Conservation (phyloP, 2,329 filamentous ascomycete genomes). For the Scolecobasidium constrictum region DNA sequence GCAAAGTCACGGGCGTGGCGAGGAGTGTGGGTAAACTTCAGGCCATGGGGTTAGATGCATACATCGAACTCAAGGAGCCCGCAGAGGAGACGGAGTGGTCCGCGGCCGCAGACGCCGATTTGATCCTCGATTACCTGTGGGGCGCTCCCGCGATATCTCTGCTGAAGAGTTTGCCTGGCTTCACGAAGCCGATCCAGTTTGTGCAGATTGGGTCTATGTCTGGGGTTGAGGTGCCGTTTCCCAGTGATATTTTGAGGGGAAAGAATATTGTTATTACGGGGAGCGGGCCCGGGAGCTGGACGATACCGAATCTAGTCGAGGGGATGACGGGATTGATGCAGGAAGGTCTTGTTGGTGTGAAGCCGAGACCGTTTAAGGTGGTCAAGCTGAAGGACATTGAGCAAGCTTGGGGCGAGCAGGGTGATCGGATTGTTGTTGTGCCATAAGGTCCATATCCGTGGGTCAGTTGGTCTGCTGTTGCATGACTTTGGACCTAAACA, state of each 20-base stretch:
- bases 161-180: slow-evolving; percentile 28
- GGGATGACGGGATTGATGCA: slow-evolving; percentile 21
- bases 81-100: slow-evolving; percentile 37
- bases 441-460: too few species aligned
- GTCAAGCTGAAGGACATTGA: slow-evolving; percentile 24
- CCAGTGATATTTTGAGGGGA: slow-evolving; percentile 34
- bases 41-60: slow-evolving; percentile 34
- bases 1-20: slow-evolving; percentile 40
- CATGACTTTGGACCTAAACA: too few species aligned
- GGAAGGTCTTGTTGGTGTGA: slow-evolving; percentile 9
- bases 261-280: slow-evolving; percentile 40
- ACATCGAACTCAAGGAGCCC: slow-evolving; percentile 30
- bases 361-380: slow-evolving; percentile 16
- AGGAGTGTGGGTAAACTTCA: slow-evolving; percentile 34
- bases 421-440: slow-evolving; percentile 11
- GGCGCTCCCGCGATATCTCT: slow-evolving; percentile 33
- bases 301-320: slow-evolving; percentile 18
- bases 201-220: slow-evolving; percentile 41
- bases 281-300: slow-evolving; percentile 35
- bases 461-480: too few species aligned
- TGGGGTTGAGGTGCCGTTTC: slow-evolving; percentile 27
- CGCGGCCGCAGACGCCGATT: slow-evolving; percentile 35
- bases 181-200: slow-evolving; percentile 37
- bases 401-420: slow-evolving; percentile 20
- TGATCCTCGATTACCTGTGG: slow-evolving; percentile 49